Evolutionary conservation across 2,329 filamentous ascomycete genomes (phyloP), one percentile per base, ranked within the genome.

Genomic region (Phaeosphaeria sp.): DNA sequence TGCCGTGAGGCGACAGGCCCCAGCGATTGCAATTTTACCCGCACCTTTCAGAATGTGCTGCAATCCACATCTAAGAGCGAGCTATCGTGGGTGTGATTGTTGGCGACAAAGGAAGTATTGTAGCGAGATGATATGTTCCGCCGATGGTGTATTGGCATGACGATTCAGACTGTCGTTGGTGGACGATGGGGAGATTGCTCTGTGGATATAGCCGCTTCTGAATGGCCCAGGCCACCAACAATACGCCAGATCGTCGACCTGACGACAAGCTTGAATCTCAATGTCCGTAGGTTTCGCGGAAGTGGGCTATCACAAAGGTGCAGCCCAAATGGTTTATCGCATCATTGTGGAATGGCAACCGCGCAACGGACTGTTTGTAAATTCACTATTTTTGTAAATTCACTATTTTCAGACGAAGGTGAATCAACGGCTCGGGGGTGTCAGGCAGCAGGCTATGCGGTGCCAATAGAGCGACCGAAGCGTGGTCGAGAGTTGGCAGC

Each of bases 111-210:
- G 48, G 56, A 39, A 52, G 52, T 45, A 49, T 57, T 54, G 47
- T 42, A 50, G 53, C 46, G 50, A 47, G 56, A 53, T 61, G 59
- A 53, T 61, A 66, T 58, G 65, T 53, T 61, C 60, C 65, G 62
- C 56, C 60, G 65, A 60, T 63, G 55, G 49, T 59, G 51, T 63
- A 60, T 71, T 66, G 65, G 66, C 58, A 51, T 69, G 67, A 68
- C 67, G 36, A 39, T 51, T 64, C 63, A 61, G 50, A 51, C 57
- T 65, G 54, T 53, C 57, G 64, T 68, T 70, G 70, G 67, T 53
- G 59, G 54, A 40, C 30, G 44, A 15, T n/a, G 36, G 57, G 66
- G 69, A 74, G 66, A 74, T 74, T 69, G 67, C 59, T n/a, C 61
- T 65, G 66, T 72, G 69, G 71, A 57, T 56, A 59, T 30, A 53